Evolutionary conservation across 768 basidiomycete genomes (phyloP).

Genomic region (Sarcodon sp.): DNA sequence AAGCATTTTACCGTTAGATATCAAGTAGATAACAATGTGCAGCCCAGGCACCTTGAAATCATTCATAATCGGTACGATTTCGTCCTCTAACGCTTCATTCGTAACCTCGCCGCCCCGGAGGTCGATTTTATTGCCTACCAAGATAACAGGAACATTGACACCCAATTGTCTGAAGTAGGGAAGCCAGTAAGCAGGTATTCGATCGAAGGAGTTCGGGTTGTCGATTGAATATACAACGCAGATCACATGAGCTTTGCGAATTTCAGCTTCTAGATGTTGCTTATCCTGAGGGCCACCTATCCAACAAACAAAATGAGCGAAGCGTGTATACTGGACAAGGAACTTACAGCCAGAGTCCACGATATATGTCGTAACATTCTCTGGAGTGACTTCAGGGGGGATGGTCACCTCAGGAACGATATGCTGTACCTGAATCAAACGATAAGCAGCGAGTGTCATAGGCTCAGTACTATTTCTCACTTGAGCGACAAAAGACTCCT

Average conservation of each 20-base stretch:
- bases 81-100: constrained; percentile 87
- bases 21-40: not conserved
- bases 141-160: constrained; percentile 95
- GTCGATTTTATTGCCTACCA: constrained; percentile 98
- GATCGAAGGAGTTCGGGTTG: constrained; percentile 91
- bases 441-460: not conserved
- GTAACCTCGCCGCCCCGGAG: constrained; percentile 87
- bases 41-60: constrained; percentile 77
- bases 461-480: constrained; percentile 24
- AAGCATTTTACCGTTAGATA: constrained; percentile 1
- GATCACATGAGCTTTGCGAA: constrained; percentile 95
- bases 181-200: constrained; percentile 97
- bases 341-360: constrained; percentile 89
- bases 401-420: constrained; percentile 96
- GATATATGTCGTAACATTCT: constrained; percentile 96
- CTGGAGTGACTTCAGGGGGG: constrained; percentile 92
- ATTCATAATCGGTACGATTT: constrained; percentile 94
- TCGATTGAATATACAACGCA: constrained; percentile 97
- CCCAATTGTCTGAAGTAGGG: constrained; percentile 91
- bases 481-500: constrained; percentile 86
- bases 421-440: constrained; percentile 64
- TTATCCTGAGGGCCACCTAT: constrained; percentile 80
- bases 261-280: constrained; percentile 84
- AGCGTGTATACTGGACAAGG: not conserved
- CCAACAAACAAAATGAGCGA: constrained; percentile 4